phyloP scores from a whole-genome alignment of 225 moss, liverwort and hornwort genomes.

The Thuidium tamariscinum region DNA sequence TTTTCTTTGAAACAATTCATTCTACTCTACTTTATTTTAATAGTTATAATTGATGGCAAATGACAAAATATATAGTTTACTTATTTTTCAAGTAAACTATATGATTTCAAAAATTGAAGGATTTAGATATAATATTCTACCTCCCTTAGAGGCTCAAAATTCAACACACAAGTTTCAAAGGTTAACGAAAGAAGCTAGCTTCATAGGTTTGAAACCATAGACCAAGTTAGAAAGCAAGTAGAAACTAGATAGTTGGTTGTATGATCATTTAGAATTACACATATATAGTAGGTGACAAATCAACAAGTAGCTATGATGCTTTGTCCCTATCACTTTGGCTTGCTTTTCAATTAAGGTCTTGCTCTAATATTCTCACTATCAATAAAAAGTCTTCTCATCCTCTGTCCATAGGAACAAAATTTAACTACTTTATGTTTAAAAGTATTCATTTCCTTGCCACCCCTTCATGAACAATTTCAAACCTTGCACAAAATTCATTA shows the following conservation, averaged over 20 bases:
- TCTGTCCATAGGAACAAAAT: not conserved
- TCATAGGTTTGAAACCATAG: not conserved
- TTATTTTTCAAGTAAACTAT: too few species aligned
- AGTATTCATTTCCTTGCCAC: not conserved
- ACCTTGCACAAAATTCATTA: not conserved
- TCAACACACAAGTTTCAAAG: not conserved
- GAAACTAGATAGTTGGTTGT: not conserved
- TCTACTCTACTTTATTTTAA: too few species aligned
- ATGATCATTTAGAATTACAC: not conserved
- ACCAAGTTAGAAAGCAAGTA: not conserved
- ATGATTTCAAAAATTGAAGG: not conserved
- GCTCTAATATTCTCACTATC: rapidly evolving
- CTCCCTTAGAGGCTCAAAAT: not conserved
- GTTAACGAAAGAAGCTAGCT: not conserved
- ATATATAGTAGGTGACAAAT: too few species aligned
- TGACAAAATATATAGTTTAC: too few species aligned
- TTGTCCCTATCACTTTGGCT: not conserved
- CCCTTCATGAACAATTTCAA: not conserved
- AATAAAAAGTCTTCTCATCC: not conserved
- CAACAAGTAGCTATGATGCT: too few species aligned
- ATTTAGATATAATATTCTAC: not conserved
- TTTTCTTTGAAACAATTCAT: not conserved
- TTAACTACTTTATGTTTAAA: too few species aligned
- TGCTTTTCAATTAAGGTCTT: not conserved
- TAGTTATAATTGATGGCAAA: not conserved